phyloP scores from a whole-genome alignment of 2,329 filamentous ascomycete genomes.

The Paradendryphiella salina region DNA sequence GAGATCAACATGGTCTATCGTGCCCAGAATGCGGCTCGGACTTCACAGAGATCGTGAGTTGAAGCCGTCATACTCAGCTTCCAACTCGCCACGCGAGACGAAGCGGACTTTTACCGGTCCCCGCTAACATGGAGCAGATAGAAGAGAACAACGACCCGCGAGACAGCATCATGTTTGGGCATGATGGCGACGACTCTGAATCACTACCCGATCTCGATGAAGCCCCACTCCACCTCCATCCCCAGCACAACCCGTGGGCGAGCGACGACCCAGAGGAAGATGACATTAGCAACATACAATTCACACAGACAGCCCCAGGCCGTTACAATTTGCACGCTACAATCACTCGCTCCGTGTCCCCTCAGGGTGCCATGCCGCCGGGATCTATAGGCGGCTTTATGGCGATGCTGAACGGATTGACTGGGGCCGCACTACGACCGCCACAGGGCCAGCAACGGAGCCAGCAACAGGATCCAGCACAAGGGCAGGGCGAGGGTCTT shows the following conservation, averaged over 20 bases:
- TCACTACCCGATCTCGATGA: conserved; percentile 37
- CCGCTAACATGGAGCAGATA: conserved; percentile 46
- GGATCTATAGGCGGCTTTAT: conserved; percentile 49
- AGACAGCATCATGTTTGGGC: conserved; percentile 37
- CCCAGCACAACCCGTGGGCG: conserved; percentile 56
- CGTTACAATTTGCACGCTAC: conserved; percentile 44
- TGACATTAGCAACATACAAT: conserved; percentile 54
- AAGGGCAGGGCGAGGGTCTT: conserved; percentile 23
- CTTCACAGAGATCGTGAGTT: conserved; percentile 81
- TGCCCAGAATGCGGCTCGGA: conserved; percentile 81
- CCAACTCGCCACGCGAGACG: conserved; percentile 8
- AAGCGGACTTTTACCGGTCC: conserved; percentile 1
- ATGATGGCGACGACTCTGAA: conserved; percentile 35
- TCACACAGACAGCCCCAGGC: conserved; percentile 43
- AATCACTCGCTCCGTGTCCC: conserved; percentile 39
- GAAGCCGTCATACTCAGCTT: conserved; percentile 12
- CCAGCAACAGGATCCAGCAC: conserved; percentile 18
- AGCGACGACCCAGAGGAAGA: conserved; percentile 55
- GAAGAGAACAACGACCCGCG: conserved; percentile 67
- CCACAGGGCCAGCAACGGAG: conserved; percentile 13
- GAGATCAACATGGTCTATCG: conserved; percentile 66
- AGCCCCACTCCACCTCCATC: conserved; percentile 31
- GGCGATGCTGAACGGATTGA: conserved; percentile 53
- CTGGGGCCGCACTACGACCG: conserved; percentile 38
- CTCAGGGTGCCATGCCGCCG: conserved; percentile 27